A percentile compares a stretch with the other conserved stretches of the same genome.
Conservation (phyloP, 1,284 basidiomycete species). For the Coniferiporia sulphurascens region DNA sequence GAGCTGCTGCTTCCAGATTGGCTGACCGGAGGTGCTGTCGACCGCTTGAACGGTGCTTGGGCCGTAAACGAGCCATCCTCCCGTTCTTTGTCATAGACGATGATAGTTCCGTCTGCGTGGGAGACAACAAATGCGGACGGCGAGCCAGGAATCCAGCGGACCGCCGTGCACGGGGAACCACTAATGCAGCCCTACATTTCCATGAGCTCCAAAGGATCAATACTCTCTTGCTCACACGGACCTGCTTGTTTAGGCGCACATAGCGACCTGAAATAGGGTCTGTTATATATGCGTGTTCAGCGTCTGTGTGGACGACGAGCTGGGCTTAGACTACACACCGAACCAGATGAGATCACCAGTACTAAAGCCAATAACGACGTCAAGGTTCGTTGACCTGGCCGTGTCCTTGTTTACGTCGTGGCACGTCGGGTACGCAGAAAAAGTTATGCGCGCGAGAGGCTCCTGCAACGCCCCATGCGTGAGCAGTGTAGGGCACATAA, state of each 20-base stretch:
- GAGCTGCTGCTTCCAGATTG: constrained; percentile 14
- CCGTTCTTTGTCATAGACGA: constrained; percentile 85
- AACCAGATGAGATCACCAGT: constrained; percentile 94
- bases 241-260: constrained; percentile 87
- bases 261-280: constrained; percentile 86
- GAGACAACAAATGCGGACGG: constrained; percentile 86
- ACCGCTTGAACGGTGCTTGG: constrained; percentile 41
- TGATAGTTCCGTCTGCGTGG: constrained; percentile 84
- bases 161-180: constrained; percentile 73
- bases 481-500: constrained; percentile 10
- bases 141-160: constrained; percentile 87
- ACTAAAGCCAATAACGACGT: constrained; percentile 89
- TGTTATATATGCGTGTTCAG: constrained; percentile 25
- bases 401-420: constrained; percentile 84
- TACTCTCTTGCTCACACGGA: constrained; percentile 29
- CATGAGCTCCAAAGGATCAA: constrained; percentile 18
- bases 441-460: constrained; percentile 80
- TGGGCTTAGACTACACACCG: constrained; percentile 42
- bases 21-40: constrained; percentile 12
- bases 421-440: constrained; percentile 83
- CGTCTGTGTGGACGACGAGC: not conserved
- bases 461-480: constrained; percentile 50
- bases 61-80: constrained; percentile 76
- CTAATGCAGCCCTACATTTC: constrained; percentile 66
- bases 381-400: constrained; percentile 72